A percentile compares a stretch with the other conserved stretches of the same genome.
These are phyloP conservation scores for Hyaloscypha bicolor DNA, from an alignment of 495 filamentous ascomycete species.

Conservation along the genomic window DNA sequence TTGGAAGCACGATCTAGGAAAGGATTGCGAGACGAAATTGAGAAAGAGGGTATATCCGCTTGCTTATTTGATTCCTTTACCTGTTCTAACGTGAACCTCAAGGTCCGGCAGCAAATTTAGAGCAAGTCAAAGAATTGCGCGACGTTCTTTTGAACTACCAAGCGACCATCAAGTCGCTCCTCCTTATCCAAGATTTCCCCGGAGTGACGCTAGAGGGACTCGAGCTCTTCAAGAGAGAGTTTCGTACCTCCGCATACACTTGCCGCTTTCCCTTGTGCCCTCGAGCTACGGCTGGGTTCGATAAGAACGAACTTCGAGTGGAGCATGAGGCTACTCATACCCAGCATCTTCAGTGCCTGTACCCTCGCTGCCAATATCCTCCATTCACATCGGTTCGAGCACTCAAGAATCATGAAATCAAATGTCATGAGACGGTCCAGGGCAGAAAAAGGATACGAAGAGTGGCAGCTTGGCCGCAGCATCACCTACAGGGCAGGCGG, in stretches of 20 bases:
- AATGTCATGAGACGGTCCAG: conserved; percentile 9
- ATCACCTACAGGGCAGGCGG: not conserved
- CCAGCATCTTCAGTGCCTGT: conserved; percentile 12
- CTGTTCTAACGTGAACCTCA: too few species aligned
- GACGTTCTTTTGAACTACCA: conserved; percentile 19
- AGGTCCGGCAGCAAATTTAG: too few species aligned
- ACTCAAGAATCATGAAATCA: conserved; percentile 19
- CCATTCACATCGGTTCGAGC: conserved; percentile 14
- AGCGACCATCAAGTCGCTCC: conserved; percentile 21
- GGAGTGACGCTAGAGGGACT: conserved; percentile 30
- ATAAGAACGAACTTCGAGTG: conserved; percentile 2
- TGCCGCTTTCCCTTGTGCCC: conserved; percentile 28
- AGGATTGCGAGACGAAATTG: too few species aligned
- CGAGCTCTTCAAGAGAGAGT: conserved; percentile 31
- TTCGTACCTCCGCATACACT: conserved; percentile 29
- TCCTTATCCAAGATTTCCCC: conserved; percentile 9
- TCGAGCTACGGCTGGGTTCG: conserved; percentile 15
- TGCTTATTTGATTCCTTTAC: too few species aligned
- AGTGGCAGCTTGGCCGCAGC: not conserved
- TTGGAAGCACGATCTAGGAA: too few species aligned
- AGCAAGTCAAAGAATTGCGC: too few species aligned
- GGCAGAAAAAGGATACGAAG: conserved; percentile 17
- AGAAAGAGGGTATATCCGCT: too few species aligned
- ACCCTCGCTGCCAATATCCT: conserved; percentile 16
- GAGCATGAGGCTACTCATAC: conserved; percentile 18